Conservation (phyloP, 768 basidiomycete genomes). For the Multifurca ochricompacta region DNA sequence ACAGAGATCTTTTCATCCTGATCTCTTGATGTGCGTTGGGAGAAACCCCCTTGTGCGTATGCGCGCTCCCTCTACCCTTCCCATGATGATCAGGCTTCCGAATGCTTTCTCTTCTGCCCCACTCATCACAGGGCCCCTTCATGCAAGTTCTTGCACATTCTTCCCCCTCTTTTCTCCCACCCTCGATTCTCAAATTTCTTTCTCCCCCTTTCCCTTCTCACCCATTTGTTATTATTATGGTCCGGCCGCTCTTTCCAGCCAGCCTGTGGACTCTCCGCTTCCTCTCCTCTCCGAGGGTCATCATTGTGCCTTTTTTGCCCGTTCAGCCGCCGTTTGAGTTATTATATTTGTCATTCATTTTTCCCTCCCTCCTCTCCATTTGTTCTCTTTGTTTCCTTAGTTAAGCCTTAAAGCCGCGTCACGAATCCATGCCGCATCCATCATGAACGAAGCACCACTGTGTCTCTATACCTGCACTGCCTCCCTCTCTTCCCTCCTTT, state of each 20-base stretch:
- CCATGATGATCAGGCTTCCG: neutral
- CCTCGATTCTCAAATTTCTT: too few relatives aligned
- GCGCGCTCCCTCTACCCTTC: neutral
- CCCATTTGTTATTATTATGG: conserved; percentile 19
- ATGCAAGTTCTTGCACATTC: neutral
- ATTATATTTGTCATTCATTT: neutral
- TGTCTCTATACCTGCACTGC: conserved; percentile 15
- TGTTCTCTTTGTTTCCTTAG: conserved; percentile 16
- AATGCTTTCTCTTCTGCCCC: too few relatives aligned
- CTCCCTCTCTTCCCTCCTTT: neutral
- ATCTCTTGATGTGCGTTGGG: neutral
- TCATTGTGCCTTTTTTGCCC: neutral
- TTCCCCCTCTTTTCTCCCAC: neutral
- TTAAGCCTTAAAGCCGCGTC: conserved; percentile 1
- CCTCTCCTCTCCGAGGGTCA: neutral
- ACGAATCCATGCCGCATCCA: conserved; percentile 14
- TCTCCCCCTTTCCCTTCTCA: neutral
- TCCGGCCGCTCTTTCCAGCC: neutral
- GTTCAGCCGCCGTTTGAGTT: neutral
- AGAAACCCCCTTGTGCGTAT: conserved; percentile 2
- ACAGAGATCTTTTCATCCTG: conserved; percentile 41
- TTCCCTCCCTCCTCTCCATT: conserved; percentile 12
- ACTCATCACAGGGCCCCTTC: neutral
- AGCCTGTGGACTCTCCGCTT: conserved; percentile 10
- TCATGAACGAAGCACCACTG: conserved; percentile 10